Base-by-base conservation (phyloP, 2,329 filamentous ascomycete genomes). In the Myotisia sp. region DNA sequence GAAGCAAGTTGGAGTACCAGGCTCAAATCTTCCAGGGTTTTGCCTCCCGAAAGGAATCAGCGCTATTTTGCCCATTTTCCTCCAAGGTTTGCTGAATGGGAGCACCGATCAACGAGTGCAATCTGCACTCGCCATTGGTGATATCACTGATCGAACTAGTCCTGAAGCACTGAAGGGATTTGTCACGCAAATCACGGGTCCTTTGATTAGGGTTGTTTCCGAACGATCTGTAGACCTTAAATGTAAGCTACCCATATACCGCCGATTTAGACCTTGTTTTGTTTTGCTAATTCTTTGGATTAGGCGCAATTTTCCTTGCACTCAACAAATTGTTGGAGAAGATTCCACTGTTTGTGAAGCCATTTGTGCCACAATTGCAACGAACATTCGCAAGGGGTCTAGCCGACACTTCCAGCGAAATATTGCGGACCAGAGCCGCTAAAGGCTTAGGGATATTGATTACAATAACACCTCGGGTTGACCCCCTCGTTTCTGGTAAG, bases 11-110 rank as follows among this genome's bases (percentile, higher is more conserved):
- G 90, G 92, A 47, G 82, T 93, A 28, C 65, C 85, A 26, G 90
- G 90, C 18, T 71, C 77, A 26, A 78, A 86, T 49, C 67, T 98
- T 29, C 74, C 85, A 24, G 92, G 90, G 22, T 98, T 98, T 63
- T 68, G 66, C 22, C 64, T 95, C 37, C 90, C 87, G 2, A 98
- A 95, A 71, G 92, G 92, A 42, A 93, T 98, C 67, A 92, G 85
- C 51, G 86, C 90, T 42, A 78, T 98, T 44, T 63, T 98, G 41
- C 90, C 92, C 2, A 95, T 98, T 45, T 95, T 98, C 71, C 60
- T 95, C 52, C 92, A 98, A 54, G 90, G 90, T 59, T 69, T 98
- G 45, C 92, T 98, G 79, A 95, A 98, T 50, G 92, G 90, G 38
- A 86, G 80, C 23, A 67, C 81, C 10, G 90, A 98, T 4, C 90